Conservation (phyloP, 2,329 filamentous ascomycete species). For the Ophiostoma populinum region DNA sequence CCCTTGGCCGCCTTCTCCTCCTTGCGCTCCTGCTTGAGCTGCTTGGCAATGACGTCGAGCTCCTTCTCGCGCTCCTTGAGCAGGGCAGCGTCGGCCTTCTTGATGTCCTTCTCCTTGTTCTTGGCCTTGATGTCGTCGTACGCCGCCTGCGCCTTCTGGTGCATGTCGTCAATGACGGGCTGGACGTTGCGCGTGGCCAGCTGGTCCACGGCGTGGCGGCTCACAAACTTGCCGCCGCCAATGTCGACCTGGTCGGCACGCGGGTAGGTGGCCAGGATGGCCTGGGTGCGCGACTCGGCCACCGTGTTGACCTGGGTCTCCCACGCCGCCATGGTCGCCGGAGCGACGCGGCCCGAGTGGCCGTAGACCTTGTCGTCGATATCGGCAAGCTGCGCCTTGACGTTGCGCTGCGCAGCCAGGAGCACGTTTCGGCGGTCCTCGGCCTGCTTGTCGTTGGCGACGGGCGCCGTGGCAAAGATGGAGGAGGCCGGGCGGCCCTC, state of each 20-base stretch:
- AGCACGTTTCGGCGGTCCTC: slow-evolving; percentile 60
- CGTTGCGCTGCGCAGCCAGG: slow-evolving; percentile 68
- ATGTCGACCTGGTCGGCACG: slow-evolving; percentile 41
- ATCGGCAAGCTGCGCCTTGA: slow-evolving; percentile 56
- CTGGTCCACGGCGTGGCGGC: slow-evolving; percentile 58
- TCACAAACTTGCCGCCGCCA: slow-evolving; percentile 66
- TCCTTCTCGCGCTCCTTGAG: slow-evolving; percentile 34
- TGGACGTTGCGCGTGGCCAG: slow-evolving; percentile 64
- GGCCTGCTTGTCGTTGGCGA: slow-evolving; percentile 45
- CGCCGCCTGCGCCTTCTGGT: slow-evolving; percentile 57
- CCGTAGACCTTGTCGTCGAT: slow-evolving; percentile 71
- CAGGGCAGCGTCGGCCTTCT: slow-evolving; percentile 21
- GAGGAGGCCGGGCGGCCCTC: slow-evolving; percentile 28
- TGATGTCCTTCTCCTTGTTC: slow-evolving; percentile 40
- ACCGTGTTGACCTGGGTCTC: slow-evolving; percentile 57
- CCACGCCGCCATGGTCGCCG: slow-evolving; percentile 57
- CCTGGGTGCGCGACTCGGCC: slow-evolving; percentile 47
- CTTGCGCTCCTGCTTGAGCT: slow-evolving; percentile 36
- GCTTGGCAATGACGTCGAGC: too few species aligned
- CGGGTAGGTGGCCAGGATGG: slow-evolving; percentile 35
- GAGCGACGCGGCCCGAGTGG: slow-evolving; percentile 57
- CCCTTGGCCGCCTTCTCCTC: slow-evolving; percentile 23
- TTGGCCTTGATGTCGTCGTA: slow-evolving; percentile 47
- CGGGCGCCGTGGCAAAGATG: slow-evolving; percentile 32
- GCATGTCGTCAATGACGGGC: slow-evolving; percentile 72